Evolutionary conservation across 495 filamentous ascomycete genomes (phyloP).

Genomic region (Amphirosellinia nigrospora): DNA sequence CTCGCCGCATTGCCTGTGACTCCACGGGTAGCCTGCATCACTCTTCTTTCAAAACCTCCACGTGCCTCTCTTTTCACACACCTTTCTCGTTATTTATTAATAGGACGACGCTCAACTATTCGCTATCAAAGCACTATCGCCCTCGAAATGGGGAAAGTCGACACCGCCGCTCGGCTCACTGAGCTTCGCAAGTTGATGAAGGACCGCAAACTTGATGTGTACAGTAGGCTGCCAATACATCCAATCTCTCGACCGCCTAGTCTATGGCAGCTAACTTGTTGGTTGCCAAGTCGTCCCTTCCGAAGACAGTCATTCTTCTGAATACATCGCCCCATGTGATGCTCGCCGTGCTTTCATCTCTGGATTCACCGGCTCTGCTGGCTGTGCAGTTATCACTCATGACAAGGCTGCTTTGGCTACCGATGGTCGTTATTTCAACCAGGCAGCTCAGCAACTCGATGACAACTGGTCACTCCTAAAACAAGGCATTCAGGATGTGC

Average conservation of each 20-base stretch:
- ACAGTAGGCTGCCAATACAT: slow-evolving; percentile 68
- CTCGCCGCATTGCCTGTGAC: slow-evolving; percentile 29
- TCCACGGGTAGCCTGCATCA: slow-evolving; percentile 23
- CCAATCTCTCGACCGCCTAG: slow-evolving; percentile 12
- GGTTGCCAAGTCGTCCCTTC: slow-evolving; percentile 80
- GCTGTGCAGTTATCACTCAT: slow-evolving; percentile 85
- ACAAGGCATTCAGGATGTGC: slow-evolving; percentile 89
- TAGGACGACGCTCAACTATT: slow-evolving; percentile 13
- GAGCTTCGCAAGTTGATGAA: slow-evolving; percentile 87
- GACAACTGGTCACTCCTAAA: slow-evolving; percentile 91
- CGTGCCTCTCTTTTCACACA: slow-evolving; percentile 7
- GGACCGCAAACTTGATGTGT: slow-evolving; percentile 85
- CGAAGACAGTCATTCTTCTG: slow-evolving; percentile 96
- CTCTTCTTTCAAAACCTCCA: slow-evolving; percentile 12
- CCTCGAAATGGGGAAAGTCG: slow-evolving; percentile 79
- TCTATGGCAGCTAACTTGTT: slow-evolving; percentile 27
- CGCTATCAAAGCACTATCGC: slow-evolving; percentile 34
- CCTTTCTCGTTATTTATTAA: neutral
- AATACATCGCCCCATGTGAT: slow-evolving; percentile 96
- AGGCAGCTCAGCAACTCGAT: slow-evolving; percentile 91
- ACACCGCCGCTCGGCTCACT: slow-evolving; percentile 79
- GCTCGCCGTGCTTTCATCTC: slow-evolving; percentile 89
- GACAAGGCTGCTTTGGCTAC: slow-evolving; percentile 91
- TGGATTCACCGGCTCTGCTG: slow-evolving; percentile 95
- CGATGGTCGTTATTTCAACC: slow-evolving; percentile 98